These are phyloP conservation scores for Rubus idaeus DNA, from an alignment of 306 rosid genomes.

Conservation along the genomic window DNA sequence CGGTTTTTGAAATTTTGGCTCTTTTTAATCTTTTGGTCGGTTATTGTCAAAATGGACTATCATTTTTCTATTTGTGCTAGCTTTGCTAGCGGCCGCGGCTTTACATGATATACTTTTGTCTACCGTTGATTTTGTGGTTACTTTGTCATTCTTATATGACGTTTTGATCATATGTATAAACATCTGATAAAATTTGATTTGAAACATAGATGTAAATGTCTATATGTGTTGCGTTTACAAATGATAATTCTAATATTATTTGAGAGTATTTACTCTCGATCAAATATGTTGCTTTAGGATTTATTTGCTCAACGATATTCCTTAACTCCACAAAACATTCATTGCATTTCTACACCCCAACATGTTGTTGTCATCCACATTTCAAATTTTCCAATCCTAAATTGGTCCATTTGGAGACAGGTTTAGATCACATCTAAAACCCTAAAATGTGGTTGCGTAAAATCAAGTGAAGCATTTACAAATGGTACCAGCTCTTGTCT, in stretches of 20 bases:
- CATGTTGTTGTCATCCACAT: background rate
- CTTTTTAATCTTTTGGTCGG: slow-evolving; percentile 55
- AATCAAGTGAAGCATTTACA: background rate
- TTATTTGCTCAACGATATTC: too few species aligned
- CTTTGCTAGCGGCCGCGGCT: background rate
- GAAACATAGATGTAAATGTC: too few species aligned
- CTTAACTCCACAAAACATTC: too few species aligned
- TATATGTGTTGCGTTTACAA: too few species aligned
- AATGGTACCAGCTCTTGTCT: background rate
- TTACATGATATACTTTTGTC: slow-evolving; percentile 32
- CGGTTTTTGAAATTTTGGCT: slow-evolving; percentile 42
- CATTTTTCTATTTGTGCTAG: slow-evolving; percentile 22
- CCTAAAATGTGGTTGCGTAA: background rate
- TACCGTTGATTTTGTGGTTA: slow-evolving; percentile 27
- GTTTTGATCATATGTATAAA: too few species aligned
- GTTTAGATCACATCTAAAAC: background rate
- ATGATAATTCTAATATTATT: too few species aligned
- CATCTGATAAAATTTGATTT: too few species aligned
- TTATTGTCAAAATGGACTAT: slow-evolving; percentile 29
- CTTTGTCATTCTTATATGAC: too few species aligned
- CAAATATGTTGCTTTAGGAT: too few species aligned
- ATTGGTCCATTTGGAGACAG: too few species aligned
- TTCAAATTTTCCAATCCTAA: background rate
- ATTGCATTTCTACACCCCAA: too few species aligned
- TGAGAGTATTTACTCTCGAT: too few species aligned